phyloP scores from a whole-genome alignment of 2,329 filamentous ascomycete genomes.

The Hirsutella thompsonii region DNA sequence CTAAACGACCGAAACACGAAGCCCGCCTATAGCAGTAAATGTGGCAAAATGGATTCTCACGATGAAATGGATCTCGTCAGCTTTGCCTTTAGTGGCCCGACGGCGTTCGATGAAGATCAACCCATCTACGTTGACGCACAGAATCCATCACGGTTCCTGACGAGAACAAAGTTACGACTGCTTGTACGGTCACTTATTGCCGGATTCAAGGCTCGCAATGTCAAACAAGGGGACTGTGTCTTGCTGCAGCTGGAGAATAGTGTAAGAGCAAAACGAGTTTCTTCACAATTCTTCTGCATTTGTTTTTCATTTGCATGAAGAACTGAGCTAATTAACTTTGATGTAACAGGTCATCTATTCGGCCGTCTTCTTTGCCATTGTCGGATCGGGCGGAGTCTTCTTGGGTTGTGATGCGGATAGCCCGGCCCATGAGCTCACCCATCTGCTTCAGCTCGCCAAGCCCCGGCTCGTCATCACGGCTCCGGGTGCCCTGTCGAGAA shows the following conservation, averaged over 20 bases:
- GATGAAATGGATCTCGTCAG: not conserved
- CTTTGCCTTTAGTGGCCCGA: not conserved
- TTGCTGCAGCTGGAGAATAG: not conserved
- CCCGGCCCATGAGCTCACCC: not conserved
- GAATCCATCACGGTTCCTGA: not conserved
- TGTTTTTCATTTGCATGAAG: not conserved
- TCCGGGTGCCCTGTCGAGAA: not conserved
- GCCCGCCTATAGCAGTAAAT: too few species aligned
- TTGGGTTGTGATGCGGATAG: not conserved
- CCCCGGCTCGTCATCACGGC: not conserved
- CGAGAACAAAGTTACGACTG: not conserved
- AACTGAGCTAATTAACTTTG: too few species aligned
- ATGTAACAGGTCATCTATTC: not conserved
- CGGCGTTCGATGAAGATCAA: not conserved
- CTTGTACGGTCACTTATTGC: not conserved
- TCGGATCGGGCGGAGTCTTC: not conserved
- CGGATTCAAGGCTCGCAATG: not conserved
- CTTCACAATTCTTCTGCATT: not conserved
- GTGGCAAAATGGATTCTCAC: not conserved
- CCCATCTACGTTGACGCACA: not conserved
- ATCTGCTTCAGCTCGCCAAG: not conserved
- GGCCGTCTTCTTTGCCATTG: not conserved
- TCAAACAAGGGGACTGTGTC: not conserved
- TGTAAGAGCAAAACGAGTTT: too few species aligned
- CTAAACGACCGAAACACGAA: too few species aligned